Evolutionary conservation across 306 rosid species (phyloP).

Genomic region (Cicer bijugum): DNA sequence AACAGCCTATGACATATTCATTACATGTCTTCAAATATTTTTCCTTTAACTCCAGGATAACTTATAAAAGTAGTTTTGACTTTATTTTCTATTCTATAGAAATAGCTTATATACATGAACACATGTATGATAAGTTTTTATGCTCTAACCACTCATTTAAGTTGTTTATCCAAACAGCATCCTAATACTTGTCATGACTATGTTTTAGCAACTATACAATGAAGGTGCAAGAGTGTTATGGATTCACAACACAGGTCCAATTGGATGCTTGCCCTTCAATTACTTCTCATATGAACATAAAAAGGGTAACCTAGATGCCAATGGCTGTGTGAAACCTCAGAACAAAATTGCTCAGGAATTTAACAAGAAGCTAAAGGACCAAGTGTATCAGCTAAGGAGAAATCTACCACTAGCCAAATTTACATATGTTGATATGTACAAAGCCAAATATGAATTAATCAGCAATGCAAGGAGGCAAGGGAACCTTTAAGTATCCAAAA

Average conservation of each 20-base stretch:
- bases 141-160: no score
- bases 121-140: no score
- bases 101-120: no score
- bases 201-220: slow-evolving; percentile 67
- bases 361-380: slow-evolving; percentile 69
- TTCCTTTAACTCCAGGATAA: no score
- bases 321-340: slow-evolving; percentile 67
- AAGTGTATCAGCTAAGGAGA: slow-evolving; percentile 49
- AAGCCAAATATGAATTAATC: slow-evolving; percentile 68
- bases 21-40: no score
- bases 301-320: slow-evolving; percentile 58
- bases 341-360: slow-evolving; percentile 72
- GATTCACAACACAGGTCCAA: slow-evolving; percentile 83
- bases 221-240: slow-evolving; percentile 80
- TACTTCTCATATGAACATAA: slow-evolving; percentile 54
- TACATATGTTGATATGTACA: slow-evolving; percentile 67
- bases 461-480: slow-evolving; percentile 62
- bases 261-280: slow-evolving; percentile 74
- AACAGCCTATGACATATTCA: no score
- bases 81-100: no score
- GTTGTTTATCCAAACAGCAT: no score
- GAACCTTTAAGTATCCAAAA: slow-evolving; percentile 24
- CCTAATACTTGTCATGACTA: slow-evolving; percentile 17
- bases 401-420: slow-evolving; percentile 59
- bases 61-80: no score